Conservation (phyloP, 2,329 filamentous ascomycete genomes). For the Exophiala mesophila region DNA sequence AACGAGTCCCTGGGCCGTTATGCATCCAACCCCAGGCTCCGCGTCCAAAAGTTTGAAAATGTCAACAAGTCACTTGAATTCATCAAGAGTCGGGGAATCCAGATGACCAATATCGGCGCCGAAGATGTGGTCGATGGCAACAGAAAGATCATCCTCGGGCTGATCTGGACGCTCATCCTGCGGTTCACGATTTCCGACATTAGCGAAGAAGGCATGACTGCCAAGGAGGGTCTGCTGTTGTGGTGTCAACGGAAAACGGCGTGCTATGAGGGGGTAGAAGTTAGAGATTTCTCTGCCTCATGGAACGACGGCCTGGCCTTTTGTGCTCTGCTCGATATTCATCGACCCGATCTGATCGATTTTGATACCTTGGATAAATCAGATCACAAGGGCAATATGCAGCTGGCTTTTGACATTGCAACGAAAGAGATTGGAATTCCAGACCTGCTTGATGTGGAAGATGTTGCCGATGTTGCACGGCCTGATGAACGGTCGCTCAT, state of each 20-base stretch:
- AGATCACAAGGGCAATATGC: constrained; percentile 95
- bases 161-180: constrained; percentile 98
- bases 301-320: constrained; percentile 98
- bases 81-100: constrained; percentile 83
- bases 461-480: constrained; percentile 93
- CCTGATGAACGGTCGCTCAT: constrained; percentile 95
- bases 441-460: constrained; percentile 90
- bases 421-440: constrained; percentile 96
- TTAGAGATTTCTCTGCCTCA: constrained; percentile 88
- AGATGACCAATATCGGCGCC: constrained; percentile 97
- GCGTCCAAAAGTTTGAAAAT: constrained; percentile 97
- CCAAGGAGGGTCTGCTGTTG: constrained; percentile 87
- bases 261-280: constrained; percentile 95
- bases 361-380: constrained; percentile 91
- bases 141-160: constrained; percentile 89
- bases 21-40: constrained; percentile 90
- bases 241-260: constrained; percentile 99
- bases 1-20: constrained; percentile 93
- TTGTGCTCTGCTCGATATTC: constrained; percentile 92
- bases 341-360: constrained; percentile 94
- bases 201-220: constrained; percentile 94
- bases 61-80: constrained; percentile 93
- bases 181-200: constrained; percentile 98
- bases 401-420: constrained; percentile 93
- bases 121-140: constrained; percentile 98